Conservation (phyloP, 495 filamentous ascomycete species). For the Annulohypoxylon bovei region DNA sequence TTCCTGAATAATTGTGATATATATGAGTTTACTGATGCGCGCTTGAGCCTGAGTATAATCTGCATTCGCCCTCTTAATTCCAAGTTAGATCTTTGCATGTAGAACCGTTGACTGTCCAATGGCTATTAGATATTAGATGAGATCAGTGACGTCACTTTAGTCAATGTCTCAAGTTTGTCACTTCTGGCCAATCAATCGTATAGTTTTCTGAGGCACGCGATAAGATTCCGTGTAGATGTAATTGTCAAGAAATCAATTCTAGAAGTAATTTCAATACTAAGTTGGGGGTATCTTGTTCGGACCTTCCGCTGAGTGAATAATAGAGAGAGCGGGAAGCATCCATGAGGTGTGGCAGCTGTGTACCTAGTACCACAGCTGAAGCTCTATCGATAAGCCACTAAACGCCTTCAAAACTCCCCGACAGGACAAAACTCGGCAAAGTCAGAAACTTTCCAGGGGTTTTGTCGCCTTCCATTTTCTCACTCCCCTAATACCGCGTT, state of each 20-base stretch:
- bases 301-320: conserved; percentile 19
- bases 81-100: background rate
- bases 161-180: background rate
- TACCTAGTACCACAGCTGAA: background rate
- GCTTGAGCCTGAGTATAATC: background rate
- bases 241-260: background rate
- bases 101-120: background rate
- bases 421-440: conserved; percentile 27
- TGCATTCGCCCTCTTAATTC: conserved; percentile 9
- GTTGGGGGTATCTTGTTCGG: conserved; percentile 3
- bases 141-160: conserved; percentile 30
- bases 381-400: conserved; percentile 32
- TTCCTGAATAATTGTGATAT: conserved; percentile 4
- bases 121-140: conserved; percentile 1
- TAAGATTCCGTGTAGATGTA: background rate
- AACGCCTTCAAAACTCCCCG: conserved; percentile 5
- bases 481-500: background rate
- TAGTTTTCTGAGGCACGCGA: background rate
- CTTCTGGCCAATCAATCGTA: background rate
- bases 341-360: background rate
- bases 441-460: background rate
- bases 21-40: background rate
- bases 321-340: conserved; percentile 1
- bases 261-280: conserved; percentile 3
- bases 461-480: background rate